Base-by-base conservation (phyloP, 2,329 filamentous ascomycete genomes). In the Malbranchea zuffiana region DNA sequence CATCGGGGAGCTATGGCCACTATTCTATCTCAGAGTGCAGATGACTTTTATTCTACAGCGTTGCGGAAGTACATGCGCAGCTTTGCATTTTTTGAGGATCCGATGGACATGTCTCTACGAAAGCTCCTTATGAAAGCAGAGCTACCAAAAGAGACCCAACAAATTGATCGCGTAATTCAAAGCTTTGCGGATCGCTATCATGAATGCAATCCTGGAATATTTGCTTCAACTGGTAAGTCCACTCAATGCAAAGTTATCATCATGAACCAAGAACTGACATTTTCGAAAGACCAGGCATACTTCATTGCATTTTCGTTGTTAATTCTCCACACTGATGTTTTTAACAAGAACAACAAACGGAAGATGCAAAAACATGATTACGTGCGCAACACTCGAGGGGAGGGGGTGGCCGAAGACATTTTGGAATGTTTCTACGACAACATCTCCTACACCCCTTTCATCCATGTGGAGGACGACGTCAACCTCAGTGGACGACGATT, bases 261-360 rank as follows among this genome's bases (percentile, higher is more conserved):
- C 4, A 17, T 32, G n/a, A n/a, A n/a, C n/a, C n/a, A n/a, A n/a
- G n/a, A n/a, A n/a, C n/a, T n/a, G 12, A 5, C 4, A 34, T 28
- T 36, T 40, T 25, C n/a, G n/a, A n/a, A n/a, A 46, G 90, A 96
- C 52, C 85, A 95, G 61, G 87, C 90, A n/a, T 95, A 96, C 57
- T 94, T 96, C 52, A 88, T 96, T 46, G 86, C 88, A 11, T 98
- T 98, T 55, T 96, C 88, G 2, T 77, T 98, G 39, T 74, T 98
- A 42, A 95, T 98, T 48, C 68, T 98, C 21, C 90, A 98, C 51
- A 96, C 90, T 0, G 90, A 98, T 55, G 84, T 93, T n/a, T 96
- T 96, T 74, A 98, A 98, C 68, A 94, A 93, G 62, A 98, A 96
- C 66, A 96, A 96, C 65, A 96, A 96, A 64, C 75, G 90, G 59